These are phyloP conservation scores for Cutaneotrichosporon mucoides DNA, from an alignment of 1,284 basidiomycete species.

Conservation along the genomic window DNA sequence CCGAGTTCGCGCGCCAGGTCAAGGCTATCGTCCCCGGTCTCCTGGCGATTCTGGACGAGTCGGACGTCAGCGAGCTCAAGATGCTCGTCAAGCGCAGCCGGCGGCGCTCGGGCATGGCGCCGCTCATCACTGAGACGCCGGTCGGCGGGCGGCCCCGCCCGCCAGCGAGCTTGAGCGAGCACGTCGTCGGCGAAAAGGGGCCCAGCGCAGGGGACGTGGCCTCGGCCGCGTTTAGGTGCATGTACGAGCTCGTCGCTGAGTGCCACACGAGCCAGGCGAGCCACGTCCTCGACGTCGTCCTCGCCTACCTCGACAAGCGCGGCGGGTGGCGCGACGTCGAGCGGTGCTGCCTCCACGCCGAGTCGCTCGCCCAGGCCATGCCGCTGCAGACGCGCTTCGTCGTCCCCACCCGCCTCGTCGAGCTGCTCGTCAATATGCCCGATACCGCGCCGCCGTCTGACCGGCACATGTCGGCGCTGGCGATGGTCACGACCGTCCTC, in stretches of 20 bases:
- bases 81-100: slow-evolving; percentile 59
- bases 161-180: slow-evolving; percentile 73
- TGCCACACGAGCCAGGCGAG: slow-evolving; percentile 69
- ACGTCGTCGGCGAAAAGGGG: slow-evolving; percentile 81
- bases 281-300: slow-evolving; percentile 64
- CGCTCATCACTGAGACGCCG: slow-evolving; percentile 74
- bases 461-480: slow-evolving; percentile 66
- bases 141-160: not conserved
- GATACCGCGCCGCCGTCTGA: slow-evolving; percentile 57
- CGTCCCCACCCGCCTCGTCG: slow-evolving; percentile 78
- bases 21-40: slow-evolving; percentile 70
- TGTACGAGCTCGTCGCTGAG: slow-evolving; percentile 70
- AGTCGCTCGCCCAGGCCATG: slow-evolving; percentile 73
- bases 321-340: slow-evolving; percentile 66
- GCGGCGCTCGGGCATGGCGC: slow-evolving; percentile 48
- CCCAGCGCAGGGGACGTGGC: slow-evolving; percentile 71
- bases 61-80: slow-evolving; percentile 61
- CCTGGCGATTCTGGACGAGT: slow-evolving; percentile 64
- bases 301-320: slow-evolving; percentile 62
- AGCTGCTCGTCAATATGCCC: slow-evolving; percentile 67
- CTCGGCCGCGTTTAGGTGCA: slow-evolving; percentile 65
- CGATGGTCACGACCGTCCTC: slow-evolving; percentile 77
- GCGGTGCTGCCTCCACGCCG: slow-evolving; percentile 77
- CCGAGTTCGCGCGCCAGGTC: slow-evolving; percentile 69
- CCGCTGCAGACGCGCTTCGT: slow-evolving; percentile 89